A percentile compares a stretch with the other conserved stretches of the same genome.
Evolutionary conservation across 495 filamentous ascomycete genomes (phyloP).

Genomic region (Neurospora sp.): DNA sequence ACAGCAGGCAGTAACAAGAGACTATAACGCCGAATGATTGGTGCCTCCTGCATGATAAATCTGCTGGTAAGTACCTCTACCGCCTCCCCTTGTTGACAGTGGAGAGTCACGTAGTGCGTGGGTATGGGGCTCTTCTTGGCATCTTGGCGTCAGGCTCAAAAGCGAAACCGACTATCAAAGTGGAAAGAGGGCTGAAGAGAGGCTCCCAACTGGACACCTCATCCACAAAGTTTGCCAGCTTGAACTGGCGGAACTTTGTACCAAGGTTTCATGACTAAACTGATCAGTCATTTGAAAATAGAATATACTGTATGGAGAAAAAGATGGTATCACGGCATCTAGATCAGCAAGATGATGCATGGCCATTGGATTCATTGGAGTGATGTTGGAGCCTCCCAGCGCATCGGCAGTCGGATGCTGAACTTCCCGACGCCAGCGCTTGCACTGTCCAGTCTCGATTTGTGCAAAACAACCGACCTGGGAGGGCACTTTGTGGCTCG

Average conservation of each 20-base stretch:
- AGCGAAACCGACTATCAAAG: not conserved
- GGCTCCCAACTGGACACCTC: not conserved
- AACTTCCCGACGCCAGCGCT: not conserved
- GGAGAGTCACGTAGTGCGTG: not conserved
- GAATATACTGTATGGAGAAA: not conserved
- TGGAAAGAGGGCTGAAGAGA: not conserved
- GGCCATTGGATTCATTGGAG: not conserved
- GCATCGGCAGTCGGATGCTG: not conserved
- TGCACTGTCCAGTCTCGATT: not conserved
- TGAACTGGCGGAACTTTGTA: not conserved
- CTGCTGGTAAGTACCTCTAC: not conserved
- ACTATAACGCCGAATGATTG: not conserved
- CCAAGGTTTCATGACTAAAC: not conserved
- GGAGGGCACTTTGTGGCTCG: not conserved
- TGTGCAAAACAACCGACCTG: not conserved
- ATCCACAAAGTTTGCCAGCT: not conserved
- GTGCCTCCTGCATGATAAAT: not conserved
- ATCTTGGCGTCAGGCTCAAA: not conserved
- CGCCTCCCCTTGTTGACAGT: not conserved
- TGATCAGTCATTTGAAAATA: not conserved
- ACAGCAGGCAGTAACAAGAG: not conserved
- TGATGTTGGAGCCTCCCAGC: not conserved
- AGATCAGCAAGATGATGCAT: not conserved
- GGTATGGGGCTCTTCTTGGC: not conserved
- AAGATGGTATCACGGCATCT: not conserved